These are phyloP conservation scores for Blastobotrys attinorum DNA, from an alignment of 805 yeast species.

Conservation along the genomic window DNA sequence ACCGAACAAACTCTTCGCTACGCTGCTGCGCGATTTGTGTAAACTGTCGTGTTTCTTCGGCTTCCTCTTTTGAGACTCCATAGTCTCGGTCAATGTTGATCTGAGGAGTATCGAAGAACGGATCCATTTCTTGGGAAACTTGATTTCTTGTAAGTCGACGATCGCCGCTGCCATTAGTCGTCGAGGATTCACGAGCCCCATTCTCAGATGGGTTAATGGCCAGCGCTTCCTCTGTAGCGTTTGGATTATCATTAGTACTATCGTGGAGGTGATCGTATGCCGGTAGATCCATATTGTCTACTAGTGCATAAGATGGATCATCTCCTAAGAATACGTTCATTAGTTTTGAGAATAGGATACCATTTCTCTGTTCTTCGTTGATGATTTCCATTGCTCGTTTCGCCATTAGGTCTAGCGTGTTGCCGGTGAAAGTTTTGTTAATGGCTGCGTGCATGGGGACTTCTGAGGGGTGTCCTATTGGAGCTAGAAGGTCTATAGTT, in stretches of 20 bases:
- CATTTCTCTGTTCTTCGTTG: slow-evolving; percentile 71
- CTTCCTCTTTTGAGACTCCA: slow-evolving; percentile 46
- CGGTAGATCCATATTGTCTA: slow-evolving; percentile 58
- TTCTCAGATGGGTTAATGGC: slow-evolving; percentile 9
- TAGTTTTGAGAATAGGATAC: slow-evolving; percentile 61
- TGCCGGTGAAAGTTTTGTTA: slow-evolving; percentile 53
- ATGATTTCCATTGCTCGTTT: slow-evolving; percentile 67
- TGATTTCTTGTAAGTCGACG: slow-evolving; percentile 25
- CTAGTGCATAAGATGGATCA: slow-evolving; percentile 60
- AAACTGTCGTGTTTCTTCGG: slow-evolving; percentile 64
- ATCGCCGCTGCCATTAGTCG: slow-evolving; percentile 8
- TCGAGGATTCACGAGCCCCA: too few species aligned
- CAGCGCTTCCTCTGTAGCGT: slow-evolving; percentile 7
- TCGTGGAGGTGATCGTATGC: slow-evolving; percentile 37
- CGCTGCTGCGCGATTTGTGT: slow-evolving; percentile 75
- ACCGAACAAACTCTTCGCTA: slow-evolving; percentile 77
- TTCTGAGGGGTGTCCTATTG: slow-evolving; percentile 76
- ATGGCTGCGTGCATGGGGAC: slow-evolving; percentile 63
- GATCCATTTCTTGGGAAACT: slow-evolving; percentile 37
- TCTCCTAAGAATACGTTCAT: slow-evolving; percentile 82
- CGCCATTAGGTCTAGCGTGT: slow-evolving; percentile 54
- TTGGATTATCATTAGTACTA: slow-evolving; percentile 15
- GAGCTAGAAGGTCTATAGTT: slow-evolving; percentile 48
- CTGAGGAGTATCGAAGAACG: slow-evolving; percentile 60
- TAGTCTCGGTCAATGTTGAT: slow-evolving; percentile 40